Percentiles rank a stretch among this genome's conserved stretches.
phyloP scores from a whole-genome alignment of 1,284 basidiomycete genomes.

The Coniferiporia weirii region DNA sequence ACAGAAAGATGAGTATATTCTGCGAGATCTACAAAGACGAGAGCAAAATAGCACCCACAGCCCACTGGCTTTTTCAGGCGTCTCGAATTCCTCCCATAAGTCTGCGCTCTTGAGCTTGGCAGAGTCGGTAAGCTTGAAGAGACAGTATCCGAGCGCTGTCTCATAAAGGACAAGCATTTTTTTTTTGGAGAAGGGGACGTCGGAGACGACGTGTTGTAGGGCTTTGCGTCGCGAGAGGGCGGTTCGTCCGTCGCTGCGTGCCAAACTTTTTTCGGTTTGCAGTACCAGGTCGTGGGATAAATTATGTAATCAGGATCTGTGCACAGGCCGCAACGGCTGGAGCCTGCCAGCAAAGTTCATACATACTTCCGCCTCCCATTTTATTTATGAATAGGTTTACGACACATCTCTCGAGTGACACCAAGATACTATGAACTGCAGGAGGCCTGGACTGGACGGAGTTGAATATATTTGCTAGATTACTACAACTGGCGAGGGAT shows the following conservation, averaged over 20 bases:
- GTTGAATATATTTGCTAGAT: too few relatives aligned
- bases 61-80: constrained; percentile 86
- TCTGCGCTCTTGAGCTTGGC: constrained; percentile 85
- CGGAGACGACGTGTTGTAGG: neutral
- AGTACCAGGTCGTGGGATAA: neutral
- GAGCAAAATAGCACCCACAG: constrained; percentile 53
- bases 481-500: too few relatives aligned
- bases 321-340: too few relatives aligned
- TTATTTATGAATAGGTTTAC: too few relatives aligned
- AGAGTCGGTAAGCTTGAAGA: constrained; percentile 93
- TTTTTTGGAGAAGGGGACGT: neutral
- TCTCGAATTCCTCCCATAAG: constrained; percentile 90
- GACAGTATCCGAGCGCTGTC: constrained; percentile 90
- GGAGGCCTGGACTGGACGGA: too few relatives aligned
- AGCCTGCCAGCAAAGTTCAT: too few relatives aligned
- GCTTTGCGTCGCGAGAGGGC: neutral
- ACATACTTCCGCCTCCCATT: too few relatives aligned
- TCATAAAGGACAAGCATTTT: constrained; percentile 80
- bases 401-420: too few relatives aligned
- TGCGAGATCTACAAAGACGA: constrained; percentile 10
- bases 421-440: too few relatives aligned
- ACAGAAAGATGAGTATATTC: constrained; percentile 2
- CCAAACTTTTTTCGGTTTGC: constrained; percentile 3
- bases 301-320: neutral
- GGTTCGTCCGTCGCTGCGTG: neutral